Evolutionary conservation across 2,329 filamentous ascomycete genomes (phyloP).

Genomic region (Xylaria sp.): DNA sequence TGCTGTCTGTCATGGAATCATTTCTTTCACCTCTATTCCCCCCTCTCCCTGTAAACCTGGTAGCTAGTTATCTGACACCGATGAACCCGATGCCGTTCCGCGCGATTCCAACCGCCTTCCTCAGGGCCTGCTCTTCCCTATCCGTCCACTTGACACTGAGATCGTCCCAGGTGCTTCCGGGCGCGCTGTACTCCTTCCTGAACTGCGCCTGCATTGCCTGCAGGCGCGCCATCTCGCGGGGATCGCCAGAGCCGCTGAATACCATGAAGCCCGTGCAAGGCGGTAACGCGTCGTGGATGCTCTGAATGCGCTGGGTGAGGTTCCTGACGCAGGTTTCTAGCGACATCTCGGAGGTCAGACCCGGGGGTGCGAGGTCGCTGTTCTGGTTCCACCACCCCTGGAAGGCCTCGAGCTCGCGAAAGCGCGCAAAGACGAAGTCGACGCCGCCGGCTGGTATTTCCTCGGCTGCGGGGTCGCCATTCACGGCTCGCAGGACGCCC

Average conservation of each 20-base stretch:
- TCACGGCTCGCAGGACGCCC: slow-evolving; percentile 59
- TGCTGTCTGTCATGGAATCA: background rate
- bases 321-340: slow-evolving; percentile 51
- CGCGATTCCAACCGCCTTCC: slow-evolving; percentile 57
- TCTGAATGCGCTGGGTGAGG: slow-evolving; percentile 53
- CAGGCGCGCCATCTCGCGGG: slow-evolving; percentile 65
- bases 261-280: slow-evolving; percentile 68
- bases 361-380: slow-evolving; percentile 40
- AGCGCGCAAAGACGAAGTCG: slow-evolving; percentile 68
- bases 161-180: slow-evolving; percentile 67
- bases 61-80: slow-evolving; percentile 57
- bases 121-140: slow-evolving; percentile 64
- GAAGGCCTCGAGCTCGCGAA: slow-evolving; percentile 66
- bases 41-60: no score
- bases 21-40: no score
- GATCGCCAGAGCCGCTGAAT: slow-evolving; percentile 68
- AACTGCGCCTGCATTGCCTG: slow-evolving; percentile 63
- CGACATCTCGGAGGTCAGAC: slow-evolving; percentile 33
- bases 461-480: slow-evolving; percentile 59
- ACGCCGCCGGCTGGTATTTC: slow-evolving; percentile 63
- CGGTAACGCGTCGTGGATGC: slow-evolving; percentile 61
- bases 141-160: slow-evolving; percentile 71
- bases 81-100: slow-evolving; percentile 67
- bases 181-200: slow-evolving; percentile 66
- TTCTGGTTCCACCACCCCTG: slow-evolving; percentile 71